Conservation (phyloP, 768 basidiomycete species). For the Auriscalpium microsporum region DNA sequence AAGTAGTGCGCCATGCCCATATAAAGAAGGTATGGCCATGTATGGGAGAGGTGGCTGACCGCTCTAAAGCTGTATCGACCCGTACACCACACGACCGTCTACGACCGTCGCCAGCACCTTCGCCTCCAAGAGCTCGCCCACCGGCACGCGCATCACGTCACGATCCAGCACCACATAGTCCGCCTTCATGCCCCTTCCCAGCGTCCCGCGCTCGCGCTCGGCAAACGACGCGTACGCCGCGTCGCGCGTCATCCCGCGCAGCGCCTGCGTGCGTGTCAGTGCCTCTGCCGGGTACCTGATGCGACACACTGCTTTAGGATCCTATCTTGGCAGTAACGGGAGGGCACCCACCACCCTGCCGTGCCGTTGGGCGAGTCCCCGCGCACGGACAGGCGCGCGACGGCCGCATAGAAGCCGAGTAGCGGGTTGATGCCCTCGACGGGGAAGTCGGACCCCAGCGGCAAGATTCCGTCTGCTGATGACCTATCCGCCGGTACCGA, state of each 20-base stretch:
- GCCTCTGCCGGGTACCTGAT: slow-evolving; percentile 68
- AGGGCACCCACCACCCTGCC: slow-evolving; percentile 62
- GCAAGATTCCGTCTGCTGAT: slow-evolving; percentile 48
- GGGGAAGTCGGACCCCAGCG: slow-evolving; percentile 91
- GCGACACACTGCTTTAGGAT: neutral
- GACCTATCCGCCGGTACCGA: slow-evolving; percentile 24
- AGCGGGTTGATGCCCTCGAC: slow-evolving; percentile 88
- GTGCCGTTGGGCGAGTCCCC: slow-evolving; percentile 78
- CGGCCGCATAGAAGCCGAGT: slow-evolving; percentile 83
- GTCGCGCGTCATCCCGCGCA: slow-evolving; percentile 87
- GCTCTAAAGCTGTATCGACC: slow-evolving; percentile 22
- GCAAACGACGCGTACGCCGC: slow-evolving; percentile 83
- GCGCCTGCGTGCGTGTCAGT: slow-evolving; percentile 72
- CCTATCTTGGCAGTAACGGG: neutral
- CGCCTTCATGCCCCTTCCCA: slow-evolving; percentile 71
- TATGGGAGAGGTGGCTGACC: too few species aligned
- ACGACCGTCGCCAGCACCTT: slow-evolving; percentile 68
- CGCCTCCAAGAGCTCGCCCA: slow-evolving; percentile 52
- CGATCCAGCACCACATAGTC: slow-evolving; percentile 81
- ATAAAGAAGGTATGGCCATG: too few species aligned
- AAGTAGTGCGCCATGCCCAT: too few species aligned
- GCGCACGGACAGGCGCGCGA: slow-evolving; percentile 57
- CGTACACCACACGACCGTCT: slow-evolving; percentile 64
- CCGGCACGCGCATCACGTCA: slow-evolving; percentile 65
- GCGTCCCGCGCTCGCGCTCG: slow-evolving; percentile 62